Percentiles rank a stretch among this genome's conserved stretches.
These are phyloP conservation scores for Linum lewisii DNA, from an alignment of 345 rosid species.

Conservation along the genomic window DNA sequence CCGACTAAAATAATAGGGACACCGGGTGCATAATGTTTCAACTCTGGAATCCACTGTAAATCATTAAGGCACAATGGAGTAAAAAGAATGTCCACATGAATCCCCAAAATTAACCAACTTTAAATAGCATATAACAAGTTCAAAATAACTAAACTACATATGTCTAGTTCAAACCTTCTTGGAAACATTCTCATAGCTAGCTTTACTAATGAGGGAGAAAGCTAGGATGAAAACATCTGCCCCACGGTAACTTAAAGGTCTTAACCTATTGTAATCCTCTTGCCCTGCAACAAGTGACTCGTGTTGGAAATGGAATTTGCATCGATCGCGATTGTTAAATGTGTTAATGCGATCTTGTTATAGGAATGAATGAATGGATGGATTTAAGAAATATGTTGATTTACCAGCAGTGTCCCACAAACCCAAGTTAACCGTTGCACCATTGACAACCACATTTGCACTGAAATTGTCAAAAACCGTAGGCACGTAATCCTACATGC, in stretches of 20 bases:
- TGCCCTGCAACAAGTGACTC: not conserved
- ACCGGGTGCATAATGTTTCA: constrained; percentile 6
- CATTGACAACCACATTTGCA: not conserved
- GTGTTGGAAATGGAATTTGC: too few species aligned
- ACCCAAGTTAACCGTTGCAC: not conserved
- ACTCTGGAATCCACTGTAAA: constrained; percentile 2
- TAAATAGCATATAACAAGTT: not conserved
- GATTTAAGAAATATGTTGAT: too few species aligned
- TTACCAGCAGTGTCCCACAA: not conserved
- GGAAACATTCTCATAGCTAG: constrained; percentile 4
- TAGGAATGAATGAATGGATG: too few species aligned
- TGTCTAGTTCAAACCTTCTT: not conserved
- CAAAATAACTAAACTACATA: not conserved
- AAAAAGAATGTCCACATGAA: not conserved
- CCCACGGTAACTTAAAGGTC: constrained; percentile 5
- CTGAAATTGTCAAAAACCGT: not conserved
- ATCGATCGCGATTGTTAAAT: too few species aligned
- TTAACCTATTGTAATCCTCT: constrained; percentile 2
- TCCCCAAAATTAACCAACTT: not conserved
- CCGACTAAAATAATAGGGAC: constrained; percentile 2
- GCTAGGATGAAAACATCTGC: constrained; percentile 3
- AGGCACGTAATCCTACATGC: not conserved
- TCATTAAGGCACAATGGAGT: not conserved
- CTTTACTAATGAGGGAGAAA: constrained; percentile 3
- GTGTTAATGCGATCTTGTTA: too few species aligned